Base-by-base conservation (phyloP, 805 yeast species). In the Ogataea dorogensis region DNA sequence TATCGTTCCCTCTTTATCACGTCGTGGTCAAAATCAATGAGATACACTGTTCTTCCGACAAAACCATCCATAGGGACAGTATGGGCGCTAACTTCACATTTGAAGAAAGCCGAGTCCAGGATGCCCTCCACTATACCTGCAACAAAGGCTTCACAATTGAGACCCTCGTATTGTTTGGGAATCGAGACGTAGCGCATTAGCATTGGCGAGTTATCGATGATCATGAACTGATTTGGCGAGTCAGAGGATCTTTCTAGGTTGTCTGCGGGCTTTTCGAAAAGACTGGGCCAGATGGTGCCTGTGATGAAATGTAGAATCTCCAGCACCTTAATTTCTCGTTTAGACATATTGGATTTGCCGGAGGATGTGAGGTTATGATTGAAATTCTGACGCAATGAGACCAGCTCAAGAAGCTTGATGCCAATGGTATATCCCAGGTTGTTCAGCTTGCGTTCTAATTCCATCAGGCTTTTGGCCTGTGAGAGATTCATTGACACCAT, bases 111-210 rank as follows among this genome's bases (percentile, higher is more conserved):
- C 4, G 82, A 68, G 50, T 84, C 93, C 40, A 87, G 63, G 1
- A 86, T 79, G 0, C 94, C 95, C 56, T 87, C 95, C 25, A 86
- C 70, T 11, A 87, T 71, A 0, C 96, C 96, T 0, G 95, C 95
- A 1, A 81, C 75, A 54, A 83, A 85, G 0, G 95, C 89, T 11
- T 82, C 79, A 53, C 93, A 84, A 53, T 83, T 85, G 51, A 86
- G 68, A 44, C 79, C 79, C 8, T 84, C 79, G 53, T 81, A 78
- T 46, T 87, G 95, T 47, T 75, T 77, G 2, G 96, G 96, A 4
- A 84, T 80, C 19, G 85, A 77, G 8, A 87, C 77, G 53, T 70
- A 87, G 49, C 74, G 75, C n/a, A 85, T 70, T 24, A 86, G 67
- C 29, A 84, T 49, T 5, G 96, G 96, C 10, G 68, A 57, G 49